These are phyloP conservation scores for Diaporthe sp. DNA, from an alignment of 2,329 filamentous ascomycete genomes.

Conservation along the genomic window DNA sequence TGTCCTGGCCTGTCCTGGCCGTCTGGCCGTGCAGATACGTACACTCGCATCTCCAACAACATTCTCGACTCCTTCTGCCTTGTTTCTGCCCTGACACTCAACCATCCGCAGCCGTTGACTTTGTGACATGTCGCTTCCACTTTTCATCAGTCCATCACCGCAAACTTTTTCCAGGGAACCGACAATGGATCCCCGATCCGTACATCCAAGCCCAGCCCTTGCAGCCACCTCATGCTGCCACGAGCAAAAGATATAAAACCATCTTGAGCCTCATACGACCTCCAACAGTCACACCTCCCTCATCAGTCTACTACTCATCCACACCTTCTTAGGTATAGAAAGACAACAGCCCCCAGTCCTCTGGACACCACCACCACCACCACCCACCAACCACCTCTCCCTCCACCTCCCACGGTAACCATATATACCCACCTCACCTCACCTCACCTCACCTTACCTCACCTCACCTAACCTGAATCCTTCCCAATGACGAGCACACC, in stretches of 20 bases:
- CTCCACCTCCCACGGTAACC: too few relatives aligned
- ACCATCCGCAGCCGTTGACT: constrained; percentile 15
- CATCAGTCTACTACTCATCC: constrained; percentile 11
- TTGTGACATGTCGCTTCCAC: constrained; percentile 34
- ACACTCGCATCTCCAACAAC: constrained; percentile 10
- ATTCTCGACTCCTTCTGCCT: background rate
- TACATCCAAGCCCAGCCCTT: background rate
- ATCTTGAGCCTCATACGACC: constrained; percentile 25
- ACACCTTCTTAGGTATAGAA: background rate
- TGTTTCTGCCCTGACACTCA: constrained; percentile 15
- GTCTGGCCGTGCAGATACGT: background rate
- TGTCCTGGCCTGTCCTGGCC: too few relatives aligned
- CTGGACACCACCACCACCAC: background rate
- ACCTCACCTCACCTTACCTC: background rate
- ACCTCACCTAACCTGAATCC: constrained; percentile 5
- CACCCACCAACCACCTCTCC: too few relatives aligned
- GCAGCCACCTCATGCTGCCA: background rate
- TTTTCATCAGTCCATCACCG: constrained; percentile 36
- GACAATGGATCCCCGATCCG: constrained; percentile 25
- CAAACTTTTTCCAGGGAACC: constrained; percentile 30
- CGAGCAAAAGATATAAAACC: constrained; percentile 28
- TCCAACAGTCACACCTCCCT: background rate
- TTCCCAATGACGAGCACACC: constrained; percentile 29
- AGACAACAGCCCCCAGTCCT: background rate
- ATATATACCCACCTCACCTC: too few relatives aligned